phyloP scores from a whole-genome alignment of 768 basidiomycete species.

The Lentinula guzmanii region DNA sequence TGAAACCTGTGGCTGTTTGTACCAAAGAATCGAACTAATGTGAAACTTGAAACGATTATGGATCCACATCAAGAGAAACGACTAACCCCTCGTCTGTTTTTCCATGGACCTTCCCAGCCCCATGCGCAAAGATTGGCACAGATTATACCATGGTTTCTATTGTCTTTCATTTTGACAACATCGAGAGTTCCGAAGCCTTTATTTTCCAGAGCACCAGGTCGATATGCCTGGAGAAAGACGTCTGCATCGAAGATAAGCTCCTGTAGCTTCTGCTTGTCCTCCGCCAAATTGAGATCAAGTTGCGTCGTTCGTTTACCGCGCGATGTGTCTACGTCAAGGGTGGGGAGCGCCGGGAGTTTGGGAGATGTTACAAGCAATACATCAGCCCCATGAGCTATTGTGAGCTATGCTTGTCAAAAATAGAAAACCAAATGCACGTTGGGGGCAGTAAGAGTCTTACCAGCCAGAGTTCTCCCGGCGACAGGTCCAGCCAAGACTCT shows the following conservation, averaged over 20 bases:
- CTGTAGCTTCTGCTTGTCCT: constrained; percentile 26
- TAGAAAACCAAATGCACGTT: not conserved
- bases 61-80: not conserved
- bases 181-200: constrained; percentile 44
- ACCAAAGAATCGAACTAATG: constrained; percentile 60
- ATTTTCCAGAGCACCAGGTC: constrained; percentile 40
- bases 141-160: constrained; percentile 37
- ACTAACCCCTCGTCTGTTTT: constrained; percentile 43
- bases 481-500: constrained; percentile 55
- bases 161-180: constrained; percentile 22
- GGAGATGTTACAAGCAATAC: constrained; percentile 52
- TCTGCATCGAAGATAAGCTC: constrained; percentile 36
- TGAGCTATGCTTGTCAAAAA: not conserved
- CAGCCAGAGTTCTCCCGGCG: constrained; percentile 51
- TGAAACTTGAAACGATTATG: constrained; percentile 3
- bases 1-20: constrained; percentile 58
- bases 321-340: constrained; percentile 52
- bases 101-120: constrained; percentile 56
- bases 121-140: constrained; percentile 51
- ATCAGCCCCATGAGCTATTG: constrained; percentile 50
- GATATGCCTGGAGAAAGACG: constrained; percentile 59
- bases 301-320: constrained; percentile 60
- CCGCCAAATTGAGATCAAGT: constrained; percentile 36
- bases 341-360: constrained; percentile 42
- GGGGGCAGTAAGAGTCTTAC: constrained; percentile 18